Percentiles rank a stretch among this genome's conserved stretches.
phyloP scores from a whole-genome alignment of 2,329 filamentous ascomycete genomes.

The Phoma sp. region DNA sequence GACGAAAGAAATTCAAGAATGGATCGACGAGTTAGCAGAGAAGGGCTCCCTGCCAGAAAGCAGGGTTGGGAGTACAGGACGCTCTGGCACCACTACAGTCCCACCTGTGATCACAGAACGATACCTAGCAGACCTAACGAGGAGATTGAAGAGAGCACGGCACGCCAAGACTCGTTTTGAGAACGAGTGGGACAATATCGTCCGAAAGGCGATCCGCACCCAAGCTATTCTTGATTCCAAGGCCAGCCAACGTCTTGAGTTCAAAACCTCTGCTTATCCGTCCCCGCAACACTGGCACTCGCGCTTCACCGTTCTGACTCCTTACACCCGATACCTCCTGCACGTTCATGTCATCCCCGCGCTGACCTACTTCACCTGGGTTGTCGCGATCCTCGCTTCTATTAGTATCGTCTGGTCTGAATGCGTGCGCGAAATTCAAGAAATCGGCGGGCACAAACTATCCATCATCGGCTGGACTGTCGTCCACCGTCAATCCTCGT shows the following conservation, averaged over 20 bases:
- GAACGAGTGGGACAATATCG: slow-evolving; percentile 82
- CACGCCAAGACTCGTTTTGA: slow-evolving; percentile 84
- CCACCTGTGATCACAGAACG: slow-evolving; percentile 90
- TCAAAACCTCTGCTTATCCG: slow-evolving; percentile 61
- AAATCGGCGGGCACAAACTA: slow-evolving; percentile 64
- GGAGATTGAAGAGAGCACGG: slow-evolving; percentile 78
- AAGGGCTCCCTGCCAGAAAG: slow-evolving; percentile 71
- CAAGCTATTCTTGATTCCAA: slow-evolving; percentile 86
- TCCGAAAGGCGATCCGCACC: slow-evolving; percentile 74
- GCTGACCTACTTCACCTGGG: slow-evolving; percentile 68
- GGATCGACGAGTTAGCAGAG: slow-evolving; percentile 94
- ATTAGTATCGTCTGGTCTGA: slow-evolving; percentile 91
- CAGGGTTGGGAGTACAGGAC: slow-evolving; percentile 40
- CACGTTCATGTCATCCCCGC: slow-evolving; percentile 77
- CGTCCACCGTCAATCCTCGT: slow-evolving; percentile 75
- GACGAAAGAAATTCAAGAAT: slow-evolving; percentile 78
- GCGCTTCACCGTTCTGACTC: slow-evolving; percentile 65
- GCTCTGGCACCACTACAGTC: slow-evolving; percentile 54
- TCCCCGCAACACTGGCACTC: slow-evolving; percentile 56
- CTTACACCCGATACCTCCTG: slow-evolving; percentile 79
- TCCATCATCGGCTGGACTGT: slow-evolving; percentile 73
- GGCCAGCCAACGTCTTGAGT: slow-evolving; percentile 79
- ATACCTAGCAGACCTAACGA: slow-evolving; percentile 87
- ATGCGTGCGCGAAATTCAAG: slow-evolving; percentile 76
- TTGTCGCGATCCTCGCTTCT: slow-evolving; percentile 75